Conservation (phyloP, 768 basidiomycete species). For the Amanita brunnescens region DNA sequence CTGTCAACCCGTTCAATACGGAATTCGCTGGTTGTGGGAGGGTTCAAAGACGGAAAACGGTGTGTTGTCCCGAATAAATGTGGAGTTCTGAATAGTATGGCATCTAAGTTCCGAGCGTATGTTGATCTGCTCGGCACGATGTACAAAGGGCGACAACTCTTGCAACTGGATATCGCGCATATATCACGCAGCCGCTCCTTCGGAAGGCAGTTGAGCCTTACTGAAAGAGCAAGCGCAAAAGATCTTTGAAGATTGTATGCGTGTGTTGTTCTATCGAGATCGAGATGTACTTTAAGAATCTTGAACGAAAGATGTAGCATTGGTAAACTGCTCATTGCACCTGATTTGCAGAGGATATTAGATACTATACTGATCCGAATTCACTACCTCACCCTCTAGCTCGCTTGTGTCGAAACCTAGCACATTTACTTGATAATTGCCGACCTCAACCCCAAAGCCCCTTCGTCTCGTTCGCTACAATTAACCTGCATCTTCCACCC, state of each 20-base stretch:
- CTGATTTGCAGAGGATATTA: no score
- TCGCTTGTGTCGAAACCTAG: no score
- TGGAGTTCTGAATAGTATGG: slow-evolving; percentile 82
- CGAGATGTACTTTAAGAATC: no score
- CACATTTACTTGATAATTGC: no score
- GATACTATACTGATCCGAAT: background rate
- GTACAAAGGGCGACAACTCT: slow-evolving; percentile 91
- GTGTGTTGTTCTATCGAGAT: slow-evolving; percentile 93
- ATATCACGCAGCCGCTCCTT: slow-evolving; percentile 89
- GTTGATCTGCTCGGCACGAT: no score
- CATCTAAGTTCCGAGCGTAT: no score
- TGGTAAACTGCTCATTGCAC: no score
- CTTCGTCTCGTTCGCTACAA: no score
- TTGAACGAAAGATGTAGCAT: slow-evolving; percentile 74
- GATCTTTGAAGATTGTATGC: slow-evolving; percentile 81
- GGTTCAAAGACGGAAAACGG: slow-evolving; percentile 76
- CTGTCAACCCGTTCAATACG: slow-evolving; percentile 65
- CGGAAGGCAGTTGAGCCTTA: slow-evolving; percentile 84
- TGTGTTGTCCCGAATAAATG: slow-evolving; percentile 22
- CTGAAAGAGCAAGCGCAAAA: slow-evolving; percentile 67
- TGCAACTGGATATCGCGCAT: slow-evolving; percentile 89
- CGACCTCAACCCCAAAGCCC: no score
- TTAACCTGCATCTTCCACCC: no score
- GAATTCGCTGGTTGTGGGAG: no score
- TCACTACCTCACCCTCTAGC: slow-evolving; percentile 19